phyloP scores from a whole-genome alignment of 441 rosid species.

The Bruguiera hainesii region DNA sequence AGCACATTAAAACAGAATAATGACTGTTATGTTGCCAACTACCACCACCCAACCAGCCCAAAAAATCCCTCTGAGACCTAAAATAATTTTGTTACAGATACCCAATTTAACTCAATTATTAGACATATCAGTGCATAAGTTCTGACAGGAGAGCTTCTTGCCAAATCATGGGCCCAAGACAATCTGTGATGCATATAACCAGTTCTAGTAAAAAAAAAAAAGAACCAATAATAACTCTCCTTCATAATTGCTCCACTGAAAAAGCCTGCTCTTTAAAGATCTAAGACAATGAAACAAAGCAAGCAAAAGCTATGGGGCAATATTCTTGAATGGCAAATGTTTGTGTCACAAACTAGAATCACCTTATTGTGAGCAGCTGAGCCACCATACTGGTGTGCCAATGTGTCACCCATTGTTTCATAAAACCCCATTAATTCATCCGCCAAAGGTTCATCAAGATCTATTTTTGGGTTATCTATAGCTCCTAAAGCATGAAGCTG shows the following conservation, averaged over 20 bases:
- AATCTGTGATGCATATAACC: neutral
- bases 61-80: too few relatives aligned
- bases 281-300: conserved; percentile 4
- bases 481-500: conserved; percentile 85
- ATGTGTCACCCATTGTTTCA: conserved; percentile 99
- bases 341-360: conserved; percentile 16
- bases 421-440: conserved; percentile 80
- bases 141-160: too few relatives aligned
- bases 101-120: too few relatives aligned
- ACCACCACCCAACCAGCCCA: too few relatives aligned
- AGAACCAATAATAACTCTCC: neutral
- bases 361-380: conserved; percentile 99
- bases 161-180: too few relatives aligned
- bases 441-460: conserved; percentile 80
- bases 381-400: conserved; percentile 98
- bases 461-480: conserved; percentile 60
- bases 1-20: neutral
- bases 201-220: neutral
- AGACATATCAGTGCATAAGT: too few relatives aligned
- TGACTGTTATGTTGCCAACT: too few relatives aligned
- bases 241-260: neutral
- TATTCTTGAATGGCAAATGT: conserved; percentile 7
- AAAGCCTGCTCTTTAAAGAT: neutral
- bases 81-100: too few relatives aligned
- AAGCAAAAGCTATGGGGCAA: conserved; percentile 6